These are phyloP conservation scores for Boletus tylopilopsis DNA, from an alignment of 768 basidiomycete species.

Conservation along the genomic window DNA sequence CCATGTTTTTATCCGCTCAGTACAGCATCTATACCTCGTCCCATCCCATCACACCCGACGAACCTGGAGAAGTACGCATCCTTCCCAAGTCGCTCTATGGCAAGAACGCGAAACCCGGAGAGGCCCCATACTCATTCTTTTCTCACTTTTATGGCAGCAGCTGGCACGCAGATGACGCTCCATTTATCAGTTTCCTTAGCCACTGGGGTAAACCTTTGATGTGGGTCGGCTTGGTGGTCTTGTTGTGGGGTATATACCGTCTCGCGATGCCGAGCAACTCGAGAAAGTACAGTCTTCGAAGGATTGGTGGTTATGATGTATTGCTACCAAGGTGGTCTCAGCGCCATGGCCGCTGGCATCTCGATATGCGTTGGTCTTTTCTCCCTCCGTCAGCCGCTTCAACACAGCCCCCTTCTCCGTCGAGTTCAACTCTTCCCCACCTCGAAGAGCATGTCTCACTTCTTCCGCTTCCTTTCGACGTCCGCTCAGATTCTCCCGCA, in stretches of 20 bases:
- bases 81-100: slow-evolving; percentile 97
- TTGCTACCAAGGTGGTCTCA: slow-evolving; percentile 71
- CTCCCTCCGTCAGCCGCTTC: slow-evolving; percentile 42
- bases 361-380: slow-evolving; percentile 59
- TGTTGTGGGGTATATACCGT: slow-evolving; percentile 66
- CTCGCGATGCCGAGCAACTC: slow-evolving; percentile 53
- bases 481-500: slow-evolving; percentile 54
- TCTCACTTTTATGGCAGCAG: slow-evolving; percentile 97
- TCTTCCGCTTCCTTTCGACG: slow-evolving; percentile 61
- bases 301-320: slow-evolving; percentile 73
- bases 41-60: slow-evolving; percentile 49
- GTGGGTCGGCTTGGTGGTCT: slow-evolving; percentile 74
- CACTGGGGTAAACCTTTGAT: slow-evolving; percentile 85
- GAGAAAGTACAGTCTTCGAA: slow-evolving; percentile 54
- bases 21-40: slow-evolving; percentile 82
- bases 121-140: slow-evolving; percentile 91
- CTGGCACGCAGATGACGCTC: slow-evolving; percentile 98
- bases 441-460: slow-evolving; percentile 49
- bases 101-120: slow-evolving; percentile 82
- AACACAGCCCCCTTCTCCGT: slow-evolving; percentile 43
- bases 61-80: slow-evolving; percentile 77
- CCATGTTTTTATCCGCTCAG: slow-evolving; percentile 97
- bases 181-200: slow-evolving; percentile 91
- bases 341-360: slow-evolving; percentile 68
- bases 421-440: slow-evolving; percentile 45